Base-by-base conservation (phyloP, 129 eudicot genomes). In the Helichrysum umbraculigerum region DNA sequence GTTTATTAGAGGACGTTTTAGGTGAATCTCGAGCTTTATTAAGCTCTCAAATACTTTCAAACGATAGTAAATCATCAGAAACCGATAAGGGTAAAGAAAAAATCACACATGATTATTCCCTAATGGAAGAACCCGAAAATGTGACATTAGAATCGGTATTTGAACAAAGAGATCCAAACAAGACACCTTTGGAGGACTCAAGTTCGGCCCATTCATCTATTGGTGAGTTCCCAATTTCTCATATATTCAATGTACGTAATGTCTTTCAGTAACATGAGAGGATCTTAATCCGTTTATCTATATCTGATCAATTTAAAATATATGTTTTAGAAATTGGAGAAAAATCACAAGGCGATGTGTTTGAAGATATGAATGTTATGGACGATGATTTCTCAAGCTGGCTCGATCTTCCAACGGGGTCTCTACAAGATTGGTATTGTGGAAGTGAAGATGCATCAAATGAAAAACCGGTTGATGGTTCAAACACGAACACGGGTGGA, bases 1-100 rank as follows among this genome's bases (percentile, higher is more conserved):
- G 98, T 17, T 85, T 93, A 80, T 79, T 93, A 72, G 98, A 83
- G 76, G 98, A 88, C 67, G 83, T 93, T 42, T 78, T 93, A 29
- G 87, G 81, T 10, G 92, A 90, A 72, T 89, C 96, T 66, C 88
- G 71, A 37, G 84, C 78, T 39, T 71, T 84, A 62, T 52, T 73
- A 8, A 56, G 81, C 76, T 72, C 61, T 64, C 85, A 81, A 22
- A 34, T 79, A 28, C 77, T 64, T 20, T 42, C 66, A 1, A 63
- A 76, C 4, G 77, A 82, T n/a, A 37, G 52, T 28, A 79, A 68
- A 33, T 33, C 58, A 2, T 16, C 37, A 4, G 81, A 33, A 29
- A 34, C 41, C 6, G 84, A 75, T 39, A 76, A 68, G 41, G 73
- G 76, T 16, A 68, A 77, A 57, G 87, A 30, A n/a, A 72, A 41